Evolutionary conservation across 2,329 filamentous ascomycete genomes (phyloP).

Genomic region (Aspergillus thermomutatus): DNA sequence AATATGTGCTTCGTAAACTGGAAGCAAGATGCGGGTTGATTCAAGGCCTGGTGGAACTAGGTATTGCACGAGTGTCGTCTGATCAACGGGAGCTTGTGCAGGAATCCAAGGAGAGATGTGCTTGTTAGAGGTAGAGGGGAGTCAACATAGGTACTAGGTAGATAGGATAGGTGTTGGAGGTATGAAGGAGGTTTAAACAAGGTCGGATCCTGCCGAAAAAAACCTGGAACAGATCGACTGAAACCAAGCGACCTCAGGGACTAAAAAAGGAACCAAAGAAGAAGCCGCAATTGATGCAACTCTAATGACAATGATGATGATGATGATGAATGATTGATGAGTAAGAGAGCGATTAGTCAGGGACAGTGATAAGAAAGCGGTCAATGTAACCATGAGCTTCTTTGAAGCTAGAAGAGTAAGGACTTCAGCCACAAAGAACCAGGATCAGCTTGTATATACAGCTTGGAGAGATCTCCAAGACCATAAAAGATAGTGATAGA

Average conservation of each 20-base stretch:
- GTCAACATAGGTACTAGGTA: background rate
- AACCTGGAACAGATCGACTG: background rate
- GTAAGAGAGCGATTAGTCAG: constrained; percentile 5
- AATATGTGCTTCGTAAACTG: background rate
- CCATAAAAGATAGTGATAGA: background rate
- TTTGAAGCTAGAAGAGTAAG: background rate
- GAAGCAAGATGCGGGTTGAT: background rate
- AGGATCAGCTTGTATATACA: background rate
- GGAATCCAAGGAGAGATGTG: background rate
- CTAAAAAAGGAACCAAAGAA: background rate
- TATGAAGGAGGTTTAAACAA: background rate
- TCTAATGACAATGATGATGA: background rate
- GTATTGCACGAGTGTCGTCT: background rate
- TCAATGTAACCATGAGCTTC: background rate
- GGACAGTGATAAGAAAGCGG: background rate
- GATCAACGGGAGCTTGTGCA: background rate
- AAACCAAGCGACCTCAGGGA: background rate
- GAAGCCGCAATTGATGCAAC: constrained; percentile 1
- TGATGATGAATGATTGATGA: background rate
- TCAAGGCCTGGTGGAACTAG: background rate
- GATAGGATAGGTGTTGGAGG: background rate
- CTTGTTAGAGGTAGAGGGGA: background rate
- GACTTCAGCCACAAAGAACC: background rate
- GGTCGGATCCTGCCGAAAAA: constrained; percentile 5
- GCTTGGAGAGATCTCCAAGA: background rate